These are phyloP conservation scores for Euryodendron excelsum DNA, from an alignment of 148 eudicot species.

Conservation along the genomic window DNA sequence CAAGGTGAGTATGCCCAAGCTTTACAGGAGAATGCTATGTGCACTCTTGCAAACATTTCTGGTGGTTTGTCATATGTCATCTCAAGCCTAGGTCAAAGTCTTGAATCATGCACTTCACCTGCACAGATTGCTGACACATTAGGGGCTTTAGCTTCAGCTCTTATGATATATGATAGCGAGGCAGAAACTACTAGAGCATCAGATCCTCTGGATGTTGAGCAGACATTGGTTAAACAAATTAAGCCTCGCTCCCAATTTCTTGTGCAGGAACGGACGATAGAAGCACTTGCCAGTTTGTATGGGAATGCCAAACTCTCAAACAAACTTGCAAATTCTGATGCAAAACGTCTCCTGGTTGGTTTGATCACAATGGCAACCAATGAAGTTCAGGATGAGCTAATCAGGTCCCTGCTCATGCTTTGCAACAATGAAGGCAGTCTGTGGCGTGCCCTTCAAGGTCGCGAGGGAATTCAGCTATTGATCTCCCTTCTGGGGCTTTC, in stretches of 20 bases:
- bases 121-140: constrained; percentile 89
- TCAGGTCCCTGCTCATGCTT: constrained; percentile 70
- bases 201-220: constrained; percentile 70
- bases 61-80: constrained; percentile 94
- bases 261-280: constrained; percentile 88
- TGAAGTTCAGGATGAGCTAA: constrained; percentile 88
- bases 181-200: constrained; percentile 75
- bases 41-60: constrained; percentile 96
- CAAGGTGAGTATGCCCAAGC: constrained; percentile 96
- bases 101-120: constrained; percentile 83
- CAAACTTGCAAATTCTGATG: constrained; percentile 86
- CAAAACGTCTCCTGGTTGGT: constrained; percentile 88
- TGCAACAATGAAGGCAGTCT: constrained; percentile 76
- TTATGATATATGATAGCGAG: constrained; percentile 86
- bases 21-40: constrained; percentile 97
- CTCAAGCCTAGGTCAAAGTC: constrained; percentile 93
- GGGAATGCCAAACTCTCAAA: constrained; percentile 68
- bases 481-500: constrained; percentile 97
- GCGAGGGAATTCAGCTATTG: constrained; percentile 93
- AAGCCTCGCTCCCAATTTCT: constrained; percentile 70
- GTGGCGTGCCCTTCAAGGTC: constrained; percentile 94
- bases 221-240: constrained; percentile 73
- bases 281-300: constrained; percentile 95
- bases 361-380: constrained; percentile 89
- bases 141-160: constrained; percentile 97